Conservation (phyloP, 2,329 filamentous ascomycete genomes). For the Sordariomycetes sp. region DNA sequence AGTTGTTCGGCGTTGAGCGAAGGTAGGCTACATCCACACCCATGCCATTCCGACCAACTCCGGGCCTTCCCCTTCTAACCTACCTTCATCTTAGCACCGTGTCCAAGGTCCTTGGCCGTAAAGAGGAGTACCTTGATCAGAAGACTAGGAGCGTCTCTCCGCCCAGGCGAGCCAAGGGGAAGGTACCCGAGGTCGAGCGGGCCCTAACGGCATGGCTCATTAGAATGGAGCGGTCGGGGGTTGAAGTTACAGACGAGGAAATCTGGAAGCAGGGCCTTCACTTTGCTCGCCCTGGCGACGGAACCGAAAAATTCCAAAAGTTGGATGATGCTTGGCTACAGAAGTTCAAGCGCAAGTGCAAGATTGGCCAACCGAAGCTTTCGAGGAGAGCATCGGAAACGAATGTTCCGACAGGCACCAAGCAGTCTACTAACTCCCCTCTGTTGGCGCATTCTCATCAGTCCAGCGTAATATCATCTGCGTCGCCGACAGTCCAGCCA, state of each 20-base stretch:
- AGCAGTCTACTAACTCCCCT: conserved; percentile 22
- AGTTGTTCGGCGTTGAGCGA: conserved; percentile 90
- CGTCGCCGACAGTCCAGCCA: conserved; percentile 55
- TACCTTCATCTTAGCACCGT: conserved; percentile 59
- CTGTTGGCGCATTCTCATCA: conserved; percentile 30
- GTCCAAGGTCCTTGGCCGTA: conserved; percentile 92
- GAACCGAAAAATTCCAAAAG: conserved; percentile 51
- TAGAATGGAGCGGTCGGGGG: conserved; percentile 68
- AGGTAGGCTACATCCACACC: conserved; percentile 51
- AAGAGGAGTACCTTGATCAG: conserved; percentile 83
- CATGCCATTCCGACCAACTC: not conserved
- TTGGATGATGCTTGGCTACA: conserved; percentile 76
- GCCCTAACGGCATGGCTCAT: conserved; percentile 79
- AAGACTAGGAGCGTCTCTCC: conserved; percentile 72
- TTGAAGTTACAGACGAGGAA: conserved; percentile 64
- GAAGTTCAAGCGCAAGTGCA: conserved; percentile 90
- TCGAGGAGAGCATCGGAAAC: conserved; percentile 51
- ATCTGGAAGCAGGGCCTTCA: conserved; percentile 77
- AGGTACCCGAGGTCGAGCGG: conserved; percentile 82
- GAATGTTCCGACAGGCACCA: conserved; percentile 55
- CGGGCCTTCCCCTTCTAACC: not conserved
- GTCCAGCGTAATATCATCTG: conserved; percentile 55
- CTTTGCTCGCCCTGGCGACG: conserved; percentile 62
- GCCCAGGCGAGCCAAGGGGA: conserved; percentile 73
- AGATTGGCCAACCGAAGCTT: conserved; percentile 35